Conservation (phyloP, 305 asterid species). For the Fraxinus sp. region DNA sequence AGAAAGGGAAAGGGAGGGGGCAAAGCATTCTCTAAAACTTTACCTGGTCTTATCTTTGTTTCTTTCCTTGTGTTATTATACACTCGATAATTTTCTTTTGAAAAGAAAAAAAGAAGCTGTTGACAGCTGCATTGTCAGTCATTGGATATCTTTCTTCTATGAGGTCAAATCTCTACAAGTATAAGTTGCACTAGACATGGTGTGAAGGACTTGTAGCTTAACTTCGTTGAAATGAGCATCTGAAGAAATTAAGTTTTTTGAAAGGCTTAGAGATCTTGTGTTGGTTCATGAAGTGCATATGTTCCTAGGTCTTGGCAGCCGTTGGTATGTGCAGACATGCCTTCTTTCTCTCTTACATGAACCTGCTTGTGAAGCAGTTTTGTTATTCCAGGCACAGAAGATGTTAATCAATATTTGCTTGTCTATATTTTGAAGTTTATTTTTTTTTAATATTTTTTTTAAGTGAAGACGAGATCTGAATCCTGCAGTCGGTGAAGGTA, state of each 20-base stretch:
- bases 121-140: conserved; percentile 13
- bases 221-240: background rate
- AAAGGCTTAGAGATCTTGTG: background rate
- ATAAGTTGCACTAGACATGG: background rate
- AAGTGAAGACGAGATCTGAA: background rate
- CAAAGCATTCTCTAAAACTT: background rate
- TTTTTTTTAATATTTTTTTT: background rate
- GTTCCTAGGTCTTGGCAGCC: background rate
- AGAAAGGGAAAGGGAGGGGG: conserved; percentile 6
- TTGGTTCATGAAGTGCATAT: background rate
- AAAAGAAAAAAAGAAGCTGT: conserved; percentile 12
- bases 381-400: background rate
- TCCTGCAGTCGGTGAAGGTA: background rate
- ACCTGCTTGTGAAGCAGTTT: background rate
- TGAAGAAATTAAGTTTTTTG: background rate
- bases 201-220: background rate
- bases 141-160: conserved; percentile 4
- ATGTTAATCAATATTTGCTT: background rate
- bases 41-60: background rate
- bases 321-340: background rate
- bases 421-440: background rate
- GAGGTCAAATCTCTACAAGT: conserved; percentile 19
- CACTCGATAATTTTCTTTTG: conserved; percentile 9
- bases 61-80: background rate
- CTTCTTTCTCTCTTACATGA: background rate